phyloP scores from a whole-genome alignment of 2,329 filamentous ascomycete genomes.

The Chaetothyriales sp. region DNA sequence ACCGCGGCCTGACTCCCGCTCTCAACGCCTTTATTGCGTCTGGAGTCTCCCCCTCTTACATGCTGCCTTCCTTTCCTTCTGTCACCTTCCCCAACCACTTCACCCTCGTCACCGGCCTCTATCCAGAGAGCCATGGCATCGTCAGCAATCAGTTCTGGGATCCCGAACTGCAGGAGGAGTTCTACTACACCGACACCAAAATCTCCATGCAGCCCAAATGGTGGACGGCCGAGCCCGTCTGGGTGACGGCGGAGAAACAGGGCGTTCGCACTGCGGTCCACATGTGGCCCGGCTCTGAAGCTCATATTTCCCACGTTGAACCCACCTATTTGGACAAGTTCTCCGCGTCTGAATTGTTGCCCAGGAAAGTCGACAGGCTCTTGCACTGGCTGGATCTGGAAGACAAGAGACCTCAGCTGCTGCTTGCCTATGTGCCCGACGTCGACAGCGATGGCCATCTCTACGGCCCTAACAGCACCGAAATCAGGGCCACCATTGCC shows the following conservation, averaged over 20 bases:
- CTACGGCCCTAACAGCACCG: conserved; percentile 88
- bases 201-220: conserved; percentile 72
- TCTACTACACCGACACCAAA: conserved; percentile 70
- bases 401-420: conserved; percentile 65
- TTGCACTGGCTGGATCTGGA: conserved; percentile 72
- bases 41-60: conserved; percentile 80
- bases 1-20: conserved; percentile 68
- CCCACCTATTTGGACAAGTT: conserved; percentile 74
- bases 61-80: conserved; percentile 87
- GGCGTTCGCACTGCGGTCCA: conserved; percentile 71
- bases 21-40: conserved; percentile 64
- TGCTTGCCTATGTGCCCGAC: conserved; percentile 87
- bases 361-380: conserved; percentile 64
- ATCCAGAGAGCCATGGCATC: conserved; percentile 84
- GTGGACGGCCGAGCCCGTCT: conserved; percentile 91
- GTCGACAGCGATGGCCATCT: conserved; percentile 78
- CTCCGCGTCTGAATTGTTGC: conserved; percentile 61
- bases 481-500: conserved; percentile 65
- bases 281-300: conserved; percentile 98
- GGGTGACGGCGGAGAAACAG: conserved; percentile 79
- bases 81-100: conserved; percentile 97
- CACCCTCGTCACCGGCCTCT: conserved; percentile 78
- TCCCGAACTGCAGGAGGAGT: conserved; percentile 58
- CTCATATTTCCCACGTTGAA: conserved; percentile 60
- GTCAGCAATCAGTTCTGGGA: conserved; percentile 96